These are phyloP conservation scores for Prunus armeniaca DNA, from an alignment of 306 rosid species.

Conservation along the genomic window DNA sequence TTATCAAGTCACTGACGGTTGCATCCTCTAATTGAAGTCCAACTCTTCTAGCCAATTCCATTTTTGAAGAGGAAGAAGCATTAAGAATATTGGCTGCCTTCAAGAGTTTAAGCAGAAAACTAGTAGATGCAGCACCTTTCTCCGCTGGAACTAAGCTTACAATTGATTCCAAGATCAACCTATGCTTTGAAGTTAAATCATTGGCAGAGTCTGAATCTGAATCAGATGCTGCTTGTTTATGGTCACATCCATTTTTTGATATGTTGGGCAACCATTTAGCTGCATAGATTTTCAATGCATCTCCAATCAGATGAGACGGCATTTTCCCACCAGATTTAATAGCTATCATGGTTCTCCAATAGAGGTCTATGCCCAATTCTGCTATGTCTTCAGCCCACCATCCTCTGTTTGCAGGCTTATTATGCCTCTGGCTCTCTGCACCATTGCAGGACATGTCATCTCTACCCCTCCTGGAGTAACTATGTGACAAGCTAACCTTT, in stretches of 20 bases:
- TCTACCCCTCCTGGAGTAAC: conserved; percentile 64
- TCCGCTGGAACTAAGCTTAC: conserved; percentile 87
- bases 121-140: conserved; percentile 82
- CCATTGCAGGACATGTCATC: conserved; percentile 83
- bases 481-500: conserved; percentile 71
- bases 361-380: conserved; percentile 86
- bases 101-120: conserved; percentile 80
- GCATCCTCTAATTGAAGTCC: conserved; percentile 92
- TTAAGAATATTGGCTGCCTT: conserved; percentile 83
- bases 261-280: conserved; percentile 75
- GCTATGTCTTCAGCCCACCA: conserved; percentile 99
- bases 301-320: conserved; percentile 69
- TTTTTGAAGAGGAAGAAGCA: conserved; percentile 79
- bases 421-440: conserved; percentile 52
- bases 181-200: conserved; percentile 65
- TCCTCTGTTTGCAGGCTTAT: conserved; percentile 53
- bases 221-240: conserved; percentile 34
- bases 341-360: conserved; percentile 90
- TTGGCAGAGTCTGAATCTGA: conserved; percentile 50
- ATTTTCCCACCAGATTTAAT: conserved; percentile 76
- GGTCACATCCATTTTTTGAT: conserved; percentile 41
- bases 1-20: conserved; percentile 62
- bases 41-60: conserved; percentile 73
- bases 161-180: conserved; percentile 77
- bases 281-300: conserved; percentile 87